Evolutionary conservation across 2,329 filamentous ascomycete genomes (phyloP), one percentile per base, ranked within the genome.

Genomic region (Alternaria postmessia): DNA sequence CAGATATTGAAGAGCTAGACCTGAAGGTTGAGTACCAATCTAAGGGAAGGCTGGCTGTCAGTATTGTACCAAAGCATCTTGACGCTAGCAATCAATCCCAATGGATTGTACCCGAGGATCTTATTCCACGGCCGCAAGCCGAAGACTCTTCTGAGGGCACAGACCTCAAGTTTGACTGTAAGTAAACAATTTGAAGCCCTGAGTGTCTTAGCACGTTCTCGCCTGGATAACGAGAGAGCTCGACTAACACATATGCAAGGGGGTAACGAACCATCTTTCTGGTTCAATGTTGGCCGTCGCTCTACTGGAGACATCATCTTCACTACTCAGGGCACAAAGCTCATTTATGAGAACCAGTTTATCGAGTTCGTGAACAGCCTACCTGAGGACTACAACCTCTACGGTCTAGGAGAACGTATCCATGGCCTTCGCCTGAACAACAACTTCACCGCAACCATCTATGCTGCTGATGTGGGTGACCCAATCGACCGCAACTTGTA

Each of bases 311-410:
- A 93, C 71, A 82, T 88, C 0, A 78, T 94, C 0, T 93, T 93
- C 73, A 85, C 86, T 11, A 93, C 90, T 0, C 78, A 82, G 18
- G 88, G 87, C 5, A 86, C 82, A 2, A 84, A 86, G 11, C 78
- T 94, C 14, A 86, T 94, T 0, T 94, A 87, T 69, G 90, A 93
- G 71, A 85, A 93, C 66, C 91, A 94, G 69, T 94, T 92, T 75
- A 86, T 93, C 42, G 91, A 93, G 68, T 89, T 94, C 65, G 84
- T 84, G 5, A 89, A 88, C 18, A 74, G 82, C 26, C 75, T 93
- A 14, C 90, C 90, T 0, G 83, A 89, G 59, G 85, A 90, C 51
- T 93, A 93, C 77, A 93, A 93, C 64, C 74, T 93, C 0, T 92
- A 93, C 62, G 91, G 91, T 1, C 81, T 94, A 28, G 90, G 90